These are phyloP conservation scores for Crithidia bombi DNA, from an alignment of 208 protist genomes.

Conservation along the genomic window DNA sequence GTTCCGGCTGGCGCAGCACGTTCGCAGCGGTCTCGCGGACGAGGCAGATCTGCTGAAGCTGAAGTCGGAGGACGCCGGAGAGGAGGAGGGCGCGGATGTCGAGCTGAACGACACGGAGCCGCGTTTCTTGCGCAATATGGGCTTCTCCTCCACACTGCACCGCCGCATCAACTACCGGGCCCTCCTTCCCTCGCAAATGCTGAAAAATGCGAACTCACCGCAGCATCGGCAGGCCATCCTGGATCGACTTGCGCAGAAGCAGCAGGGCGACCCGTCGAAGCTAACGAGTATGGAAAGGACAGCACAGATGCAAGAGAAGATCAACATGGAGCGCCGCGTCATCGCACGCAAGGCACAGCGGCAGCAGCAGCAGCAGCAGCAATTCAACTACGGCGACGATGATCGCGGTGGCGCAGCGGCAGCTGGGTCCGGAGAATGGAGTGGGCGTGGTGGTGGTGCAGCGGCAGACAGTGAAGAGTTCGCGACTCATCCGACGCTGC, in stretches of 20 bases:
- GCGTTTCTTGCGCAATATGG: constrained; percentile 68
- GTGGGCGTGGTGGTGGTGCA: background rate
- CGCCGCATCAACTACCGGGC: constrained; percentile 83
- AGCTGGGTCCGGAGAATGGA: background rate
- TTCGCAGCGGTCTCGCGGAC: constrained; percentile 82
- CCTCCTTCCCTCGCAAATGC: constrained; percentile 77
- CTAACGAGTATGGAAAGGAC: constrained; percentile 82
- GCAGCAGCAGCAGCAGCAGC: constrained; percentile 42
- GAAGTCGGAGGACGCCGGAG: constrained; percentile 70
- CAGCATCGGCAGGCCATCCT: constrained; percentile 83
- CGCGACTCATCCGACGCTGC: constrained; percentile 38
- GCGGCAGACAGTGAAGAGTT: constrained; percentile 23
- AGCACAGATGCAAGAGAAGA: constrained; percentile 74
- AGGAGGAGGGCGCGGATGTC: constrained; percentile 50
- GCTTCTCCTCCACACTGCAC: constrained; percentile 56
- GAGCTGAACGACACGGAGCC: constrained; percentile 90
- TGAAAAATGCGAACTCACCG: constrained; percentile 75
- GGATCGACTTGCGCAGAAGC: constrained; percentile 60
- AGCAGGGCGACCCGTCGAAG: constrained; percentile 54
- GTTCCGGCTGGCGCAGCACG: constrained; percentile 87
- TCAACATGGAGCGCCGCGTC: constrained; percentile 82
- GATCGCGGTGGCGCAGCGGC: constrained; percentile 2
- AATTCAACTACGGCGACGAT: constrained; percentile 8
- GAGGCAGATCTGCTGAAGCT: constrained; percentile 79
- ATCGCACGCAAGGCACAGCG: constrained; percentile 50